phyloP scores from a whole-genome alignment of 306 rosid species.

The Cicer bijugum region DNA sequence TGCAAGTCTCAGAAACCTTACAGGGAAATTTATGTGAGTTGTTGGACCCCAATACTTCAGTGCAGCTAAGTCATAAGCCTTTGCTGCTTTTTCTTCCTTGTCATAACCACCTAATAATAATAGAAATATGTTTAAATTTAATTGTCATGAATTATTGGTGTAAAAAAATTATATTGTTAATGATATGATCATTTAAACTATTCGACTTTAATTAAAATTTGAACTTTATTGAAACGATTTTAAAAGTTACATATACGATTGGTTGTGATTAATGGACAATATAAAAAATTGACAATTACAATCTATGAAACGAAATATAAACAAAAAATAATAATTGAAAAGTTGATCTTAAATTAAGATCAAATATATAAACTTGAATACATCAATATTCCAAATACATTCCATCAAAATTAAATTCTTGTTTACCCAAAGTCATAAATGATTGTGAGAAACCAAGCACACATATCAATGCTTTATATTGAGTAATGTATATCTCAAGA shows the following conservation, averaged over 20 bases:
- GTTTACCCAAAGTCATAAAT: slow-evolving; percentile 30
- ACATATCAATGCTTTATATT: slow-evolving; percentile 45
- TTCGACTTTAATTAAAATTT: not conserved
- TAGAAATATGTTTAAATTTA: not conserved
- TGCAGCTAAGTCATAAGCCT: slow-evolving; percentile 97
- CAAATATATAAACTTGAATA: too few species aligned
- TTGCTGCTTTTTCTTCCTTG: slow-evolving; percentile 98
- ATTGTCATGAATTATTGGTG: not conserved
- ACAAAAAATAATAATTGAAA: too few species aligned
- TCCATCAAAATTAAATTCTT: too few species aligned
- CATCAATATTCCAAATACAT: too few species aligned
- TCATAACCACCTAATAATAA: slow-evolving; percentile 89
- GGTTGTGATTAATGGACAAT: not conserved
- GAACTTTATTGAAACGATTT: not conserved
- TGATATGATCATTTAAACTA: not conserved
- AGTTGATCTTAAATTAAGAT: too few species aligned
- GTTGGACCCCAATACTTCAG: slow-evolving; percentile 99
- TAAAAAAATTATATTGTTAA: not conserved
- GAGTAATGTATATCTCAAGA: slow-evolving; percentile 28
- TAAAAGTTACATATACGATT: not conserved
- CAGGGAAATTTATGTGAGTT: slow-evolving; percentile 96
- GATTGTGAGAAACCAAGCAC: slow-evolving; percentile 50
- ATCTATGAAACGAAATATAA: too few species aligned
- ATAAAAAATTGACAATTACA: not conserved
- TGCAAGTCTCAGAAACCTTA: slow-evolving; percentile 50